Conservation (phyloP, 2,329 filamentous ascomycete genomes). For the Escovopsis sp. region DNA sequence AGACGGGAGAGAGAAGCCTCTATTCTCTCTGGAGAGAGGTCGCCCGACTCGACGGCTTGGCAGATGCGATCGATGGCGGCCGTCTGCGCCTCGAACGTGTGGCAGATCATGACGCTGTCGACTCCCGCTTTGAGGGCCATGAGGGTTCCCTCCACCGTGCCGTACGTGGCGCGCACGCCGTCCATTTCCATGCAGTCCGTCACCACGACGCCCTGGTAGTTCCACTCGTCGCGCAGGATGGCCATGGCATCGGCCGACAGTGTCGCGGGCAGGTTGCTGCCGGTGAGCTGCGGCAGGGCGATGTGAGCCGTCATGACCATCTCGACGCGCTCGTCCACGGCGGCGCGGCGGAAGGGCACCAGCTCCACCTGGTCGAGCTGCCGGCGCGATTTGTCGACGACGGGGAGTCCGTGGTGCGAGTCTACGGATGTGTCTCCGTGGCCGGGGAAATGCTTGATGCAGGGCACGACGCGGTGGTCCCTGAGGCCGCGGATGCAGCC, state of each 20-base stretch:
- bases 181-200: conserved; percentile 16
- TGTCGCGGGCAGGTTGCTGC: conserved; percentile 10
- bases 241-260: conserved; percentile 11
- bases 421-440: conserved; percentile 14
- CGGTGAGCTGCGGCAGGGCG: conserved; percentile 10
- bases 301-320: conserved; percentile 17
- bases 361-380: conserved; percentile 11
- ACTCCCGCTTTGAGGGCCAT: conserved; percentile 13
- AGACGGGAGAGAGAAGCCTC: conserved; percentile 10
- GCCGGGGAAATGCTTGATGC: conserved; percentile 15
- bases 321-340: conserved; percentile 10
- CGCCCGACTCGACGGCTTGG: conserved; percentile 7
- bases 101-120: conserved; percentile 16
- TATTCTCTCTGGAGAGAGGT: conserved; percentile 7
- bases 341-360: conserved; percentile 9
- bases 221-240: conserved; percentile 11
- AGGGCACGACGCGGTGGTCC: conserved; percentile 9
- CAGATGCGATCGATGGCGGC: conserved; percentile 13
- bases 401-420: conserved; percentile 13
- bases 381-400: conserved; percentile 11
- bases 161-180: conserved; percentile 11
- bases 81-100: conserved; percentile 12
- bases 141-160: conserved; percentile 11
- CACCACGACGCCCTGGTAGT: conserved; percentile 11
- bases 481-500: conserved; percentile 11